A percentile compares a stretch with the other conserved stretches of the same genome.
phyloP scores from a whole-genome alignment of 2,329 filamentous ascomycete genomes.

The Phaeoacremonium minimum region DNA sequence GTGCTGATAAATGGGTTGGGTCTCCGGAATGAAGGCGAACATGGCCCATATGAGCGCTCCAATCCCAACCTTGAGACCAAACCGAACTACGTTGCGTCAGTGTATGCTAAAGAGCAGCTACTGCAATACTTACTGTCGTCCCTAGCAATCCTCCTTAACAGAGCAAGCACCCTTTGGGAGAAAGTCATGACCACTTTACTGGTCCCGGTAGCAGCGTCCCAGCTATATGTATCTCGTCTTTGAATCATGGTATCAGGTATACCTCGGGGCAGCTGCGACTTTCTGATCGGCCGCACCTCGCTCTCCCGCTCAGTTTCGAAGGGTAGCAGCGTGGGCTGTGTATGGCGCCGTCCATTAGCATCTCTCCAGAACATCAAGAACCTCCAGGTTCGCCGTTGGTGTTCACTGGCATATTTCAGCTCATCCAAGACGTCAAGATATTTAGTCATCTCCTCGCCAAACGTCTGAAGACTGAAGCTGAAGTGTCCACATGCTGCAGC shows the following conservation, averaged over 20 bases:
- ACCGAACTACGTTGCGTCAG: constrained; percentile 56
- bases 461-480: constrained; percentile 84
- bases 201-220: constrained; percentile 48
- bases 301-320: constrained; percentile 37
- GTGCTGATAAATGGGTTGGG: constrained; percentile 73
- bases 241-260: constrained; percentile 50
- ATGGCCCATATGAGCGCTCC: constrained; percentile 86
- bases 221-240: constrained; percentile 49
- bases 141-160: constrained; percentile 43
- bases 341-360: constrained; percentile 7
- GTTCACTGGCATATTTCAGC: constrained; percentile 66
- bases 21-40: constrained; percentile 77
- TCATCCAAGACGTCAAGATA: constrained; percentile 85
- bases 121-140: constrained; percentile 50
- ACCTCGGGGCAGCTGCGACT: constrained; percentile 50
- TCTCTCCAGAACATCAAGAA: constrained; percentile 77
- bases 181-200: constrained; percentile 36
- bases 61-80: constrained; percentile 88
- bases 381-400: constrained; percentile 65
- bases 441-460: constrained; percentile 82
- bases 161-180: constrained; percentile 40
- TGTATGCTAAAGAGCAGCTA: too few species aligned
- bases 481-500: constrained; percentile 98
- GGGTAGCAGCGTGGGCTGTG: constrained; percentile 14
- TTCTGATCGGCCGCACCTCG: constrained; percentile 41